These are phyloP conservation scores for Verruconis gallopava DNA, from an alignment of 2,329 filamentous ascomycete genomes.

Conservation along the genomic window DNA sequence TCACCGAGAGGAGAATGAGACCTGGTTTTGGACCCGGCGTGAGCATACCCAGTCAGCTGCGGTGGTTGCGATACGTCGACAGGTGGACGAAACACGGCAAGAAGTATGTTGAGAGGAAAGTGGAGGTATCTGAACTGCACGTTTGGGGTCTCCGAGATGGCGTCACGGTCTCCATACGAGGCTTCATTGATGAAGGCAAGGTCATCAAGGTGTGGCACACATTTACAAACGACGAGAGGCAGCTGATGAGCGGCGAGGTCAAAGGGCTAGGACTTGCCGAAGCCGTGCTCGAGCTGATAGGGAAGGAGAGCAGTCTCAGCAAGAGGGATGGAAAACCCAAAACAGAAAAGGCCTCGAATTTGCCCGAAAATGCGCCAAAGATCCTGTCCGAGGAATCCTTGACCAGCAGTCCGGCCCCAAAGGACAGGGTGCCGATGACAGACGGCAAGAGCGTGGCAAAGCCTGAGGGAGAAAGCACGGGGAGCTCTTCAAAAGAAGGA, in stretches of 20 bases:
- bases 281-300: slow-evolving; percentile 33
- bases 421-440: background rate
- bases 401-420: background rate
- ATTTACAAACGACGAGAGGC: slow-evolving; percentile 58
- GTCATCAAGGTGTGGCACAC: slow-evolving; percentile 73
- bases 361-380: background rate
- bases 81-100: slow-evolving; percentile 68
- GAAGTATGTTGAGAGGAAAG: slow-evolving; percentile 64
- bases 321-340: background rate
- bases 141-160: slow-evolving; percentile 80
- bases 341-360: slow-evolving; percentile 1
- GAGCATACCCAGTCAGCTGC: slow-evolving; percentile 81
- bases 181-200: slow-evolving; percentile 79
- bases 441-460: background rate
- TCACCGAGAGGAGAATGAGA: slow-evolving; percentile 79
- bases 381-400: background rate
- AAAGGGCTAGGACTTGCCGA: slow-evolving; percentile 30
- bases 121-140: slow-evolving; percentile 82
- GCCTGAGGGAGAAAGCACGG: background rate
- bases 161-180: slow-evolving; percentile 76
- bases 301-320: slow-evolving; percentile 13
- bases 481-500: background rate
- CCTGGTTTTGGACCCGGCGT: slow-evolving; percentile 74
- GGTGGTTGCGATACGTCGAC: slow-evolving; percentile 81
- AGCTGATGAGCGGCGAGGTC: slow-evolving; percentile 47